Evolutionary conservation across 306 rosid species (phyloP).

Genomic region (Trifolium dubium): DNA sequence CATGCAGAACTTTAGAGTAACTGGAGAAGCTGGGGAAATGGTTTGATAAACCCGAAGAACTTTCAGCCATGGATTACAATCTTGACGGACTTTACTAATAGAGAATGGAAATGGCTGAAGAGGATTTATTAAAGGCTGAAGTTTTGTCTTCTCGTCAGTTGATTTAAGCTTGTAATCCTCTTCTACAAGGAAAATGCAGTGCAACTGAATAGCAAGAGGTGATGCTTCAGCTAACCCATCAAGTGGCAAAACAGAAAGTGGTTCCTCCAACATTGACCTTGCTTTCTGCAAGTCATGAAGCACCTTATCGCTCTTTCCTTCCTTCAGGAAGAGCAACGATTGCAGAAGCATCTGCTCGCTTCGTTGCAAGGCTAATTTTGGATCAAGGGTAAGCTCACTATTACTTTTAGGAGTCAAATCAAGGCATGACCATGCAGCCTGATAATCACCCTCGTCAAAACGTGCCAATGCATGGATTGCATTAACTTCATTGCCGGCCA

Average conservation of each 20-base stretch:
- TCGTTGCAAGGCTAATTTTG: slow-evolving; percentile 89
- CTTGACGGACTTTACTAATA: slow-evolving; percentile 71
- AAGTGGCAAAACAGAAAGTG: slow-evolving; percentile 74
- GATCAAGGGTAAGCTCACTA: slow-evolving; percentile 91
- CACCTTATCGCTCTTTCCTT: slow-evolving; percentile 68
- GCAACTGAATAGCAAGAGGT: slow-evolving; percentile 75
- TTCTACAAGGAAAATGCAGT: slow-evolving; percentile 78
- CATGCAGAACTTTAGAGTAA: slow-evolving; percentile 68
- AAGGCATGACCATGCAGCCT: slow-evolving; percentile 89
- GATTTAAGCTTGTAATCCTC: slow-evolving; percentile 72
- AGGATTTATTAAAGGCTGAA: slow-evolving; percentile 62
- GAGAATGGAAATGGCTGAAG: slow-evolving; percentile 66
- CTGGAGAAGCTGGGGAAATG: slow-evolving; percentile 68
- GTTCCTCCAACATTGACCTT: slow-evolving; percentile 86
- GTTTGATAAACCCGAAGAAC: slow-evolving; percentile 82
- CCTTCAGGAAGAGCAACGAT: slow-evolving; percentile 78
- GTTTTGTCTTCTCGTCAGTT: slow-evolving; percentile 54
- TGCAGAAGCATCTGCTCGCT: slow-evolving; percentile 99
- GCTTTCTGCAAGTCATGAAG: slow-evolving; percentile 80
- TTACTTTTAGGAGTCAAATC: slow-evolving; percentile 97
- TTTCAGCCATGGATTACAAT: slow-evolving; percentile 87
- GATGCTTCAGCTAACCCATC: slow-evolving; percentile 92
- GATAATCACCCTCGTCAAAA: slow-evolving; percentile 88
- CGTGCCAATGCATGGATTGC: slow-evolving; percentile 93
- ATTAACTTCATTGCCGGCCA: slow-evolving; percentile 90